Evolutionary conservation across 768 basidiomycete species (phyloP).

Genomic region (Mrakia gelida): DNA sequence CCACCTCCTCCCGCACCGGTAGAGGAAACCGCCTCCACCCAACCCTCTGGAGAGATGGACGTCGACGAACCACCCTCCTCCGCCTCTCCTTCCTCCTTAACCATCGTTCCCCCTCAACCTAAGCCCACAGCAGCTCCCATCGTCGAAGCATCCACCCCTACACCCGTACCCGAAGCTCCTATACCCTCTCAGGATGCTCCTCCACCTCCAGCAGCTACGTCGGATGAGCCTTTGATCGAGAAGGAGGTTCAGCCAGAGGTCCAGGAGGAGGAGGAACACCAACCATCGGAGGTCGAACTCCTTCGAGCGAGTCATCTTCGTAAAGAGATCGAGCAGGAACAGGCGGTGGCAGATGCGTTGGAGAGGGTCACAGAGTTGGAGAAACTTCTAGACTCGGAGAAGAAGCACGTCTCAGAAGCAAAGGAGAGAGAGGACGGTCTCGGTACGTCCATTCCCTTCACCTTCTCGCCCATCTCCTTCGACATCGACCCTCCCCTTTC

Average conservation of each 20-base stretch:
- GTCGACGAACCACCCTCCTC: neutral
- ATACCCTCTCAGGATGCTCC: neutral
- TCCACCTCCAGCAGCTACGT: neutral
- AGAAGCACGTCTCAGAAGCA: constrained; percentile 63
- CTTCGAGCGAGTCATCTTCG: constrained; percentile 61
- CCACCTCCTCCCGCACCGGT: neutral
- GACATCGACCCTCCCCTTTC: neutral
- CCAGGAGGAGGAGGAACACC: neutral
- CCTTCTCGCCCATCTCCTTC: constrained; percentile 48
- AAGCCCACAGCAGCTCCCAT: neutral
- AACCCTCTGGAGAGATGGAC: neutral
- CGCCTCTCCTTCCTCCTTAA: neutral
- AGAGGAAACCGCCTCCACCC: neutral
- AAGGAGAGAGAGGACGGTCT: constrained; percentile 35
- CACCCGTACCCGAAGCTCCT: neutral
- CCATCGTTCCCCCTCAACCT: neutral
- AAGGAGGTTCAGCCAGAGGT: neutral
- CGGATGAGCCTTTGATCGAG: neutral
- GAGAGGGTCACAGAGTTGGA: constrained; percentile 57
- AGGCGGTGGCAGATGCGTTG: constrained; percentile 74
- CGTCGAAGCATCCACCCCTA: neutral
- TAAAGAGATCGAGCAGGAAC: constrained; percentile 78
- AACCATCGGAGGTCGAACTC: constrained; percentile 58
- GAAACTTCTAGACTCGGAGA: constrained; percentile 55
- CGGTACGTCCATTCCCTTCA: constrained; percentile 50